Conservation (phyloP, 495 filamentous ascomycete genomes). For the Podospora bellae-mahoneyi region DNA sequence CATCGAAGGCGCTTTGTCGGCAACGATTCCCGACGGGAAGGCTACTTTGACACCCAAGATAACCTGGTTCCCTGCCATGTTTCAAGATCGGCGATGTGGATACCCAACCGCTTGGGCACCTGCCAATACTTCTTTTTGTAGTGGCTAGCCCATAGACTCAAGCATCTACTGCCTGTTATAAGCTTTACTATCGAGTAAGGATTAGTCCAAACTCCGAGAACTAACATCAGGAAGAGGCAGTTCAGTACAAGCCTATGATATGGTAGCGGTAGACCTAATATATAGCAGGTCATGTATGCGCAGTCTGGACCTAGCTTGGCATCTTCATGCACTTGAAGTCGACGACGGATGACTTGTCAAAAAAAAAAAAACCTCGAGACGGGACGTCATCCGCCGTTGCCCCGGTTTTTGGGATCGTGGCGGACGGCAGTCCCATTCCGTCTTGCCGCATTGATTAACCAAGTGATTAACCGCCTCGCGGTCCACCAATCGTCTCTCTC, state of each 20-base stretch:
- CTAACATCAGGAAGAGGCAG: no score
- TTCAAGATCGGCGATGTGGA: conserved; percentile 4
- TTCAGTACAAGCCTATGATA: no score
- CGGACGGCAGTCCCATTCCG: conserved; percentile 23
- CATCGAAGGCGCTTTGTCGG: not conserved
- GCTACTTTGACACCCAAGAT: not conserved
- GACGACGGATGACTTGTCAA: not conserved
- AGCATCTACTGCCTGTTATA: not conserved
- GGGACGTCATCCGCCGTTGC: conserved; percentile 21
- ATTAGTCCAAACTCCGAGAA: no score
- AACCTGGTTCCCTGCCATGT: not conserved
- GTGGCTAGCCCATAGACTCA: no score
- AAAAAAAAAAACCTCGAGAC: conserved; percentile 4
- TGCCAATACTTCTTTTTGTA: not conserved
- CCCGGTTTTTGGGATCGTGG: conserved; percentile 23
- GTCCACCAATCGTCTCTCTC: conserved; percentile 20
- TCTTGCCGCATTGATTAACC: conserved; percentile 23
- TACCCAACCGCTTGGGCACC: not conserved
- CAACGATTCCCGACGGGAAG: not conserved
- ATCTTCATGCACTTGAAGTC: not conserved
- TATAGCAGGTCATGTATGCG: not conserved
- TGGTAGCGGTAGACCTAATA: not conserved
- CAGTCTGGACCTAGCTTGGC: not conserved
- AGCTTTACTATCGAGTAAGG: not conserved
- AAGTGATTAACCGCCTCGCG: conserved; percentile 18